Evolutionary conservation across 2,329 filamentous ascomycete genomes (phyloP).

Genomic region (Penicillium hordei): DNA sequence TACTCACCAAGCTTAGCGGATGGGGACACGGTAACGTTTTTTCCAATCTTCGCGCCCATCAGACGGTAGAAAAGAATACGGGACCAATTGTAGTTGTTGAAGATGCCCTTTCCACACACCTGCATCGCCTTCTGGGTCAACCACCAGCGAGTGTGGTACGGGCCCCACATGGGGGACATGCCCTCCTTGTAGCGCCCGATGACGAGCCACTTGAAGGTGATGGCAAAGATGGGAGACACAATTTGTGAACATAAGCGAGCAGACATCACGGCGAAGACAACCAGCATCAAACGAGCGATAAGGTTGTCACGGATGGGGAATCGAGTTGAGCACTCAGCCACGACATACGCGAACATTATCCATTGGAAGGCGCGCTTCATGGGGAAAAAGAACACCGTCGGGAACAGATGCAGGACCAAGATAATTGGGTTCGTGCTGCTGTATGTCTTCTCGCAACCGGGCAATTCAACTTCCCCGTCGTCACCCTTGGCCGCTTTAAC

Average conservation of each 20-base stretch:
- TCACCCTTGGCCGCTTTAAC: constrained; percentile 17
- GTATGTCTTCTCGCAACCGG: constrained; percentile 34
- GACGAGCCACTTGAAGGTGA: constrained; percentile 55
- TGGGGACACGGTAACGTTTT: constrained; percentile 49
- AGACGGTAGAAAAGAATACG: constrained; percentile 51
- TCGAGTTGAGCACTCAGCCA: constrained; percentile 37
- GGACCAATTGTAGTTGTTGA: constrained; percentile 35
- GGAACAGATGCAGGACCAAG: constrained; percentile 53
- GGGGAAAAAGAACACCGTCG: constrained; percentile 53
- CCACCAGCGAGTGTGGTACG: constrained; percentile 61
- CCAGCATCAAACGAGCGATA: constrained; percentile 50
- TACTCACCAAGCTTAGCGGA: constrained; percentile 54
- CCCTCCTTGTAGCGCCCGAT: constrained; percentile 56
- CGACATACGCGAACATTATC: constrained; percentile 53
- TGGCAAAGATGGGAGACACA: constrained; percentile 50
- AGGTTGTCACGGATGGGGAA: constrained; percentile 43
- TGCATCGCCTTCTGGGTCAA: constrained; percentile 55
- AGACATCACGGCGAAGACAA: constrained; percentile 49
- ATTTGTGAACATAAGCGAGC: constrained; percentile 44
- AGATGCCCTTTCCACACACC: constrained; percentile 46
- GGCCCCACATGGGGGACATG: constrained; percentile 60
- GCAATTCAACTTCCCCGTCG: constrained; percentile 25
- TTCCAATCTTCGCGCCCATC: constrained; percentile 56
- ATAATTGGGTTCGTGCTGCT: constrained; percentile 54
- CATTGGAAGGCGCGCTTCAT: constrained; percentile 54